Base-by-base conservation (phyloP, 2,329 filamentous ascomycete species). In the Trichoderma polysporum region DNA sequence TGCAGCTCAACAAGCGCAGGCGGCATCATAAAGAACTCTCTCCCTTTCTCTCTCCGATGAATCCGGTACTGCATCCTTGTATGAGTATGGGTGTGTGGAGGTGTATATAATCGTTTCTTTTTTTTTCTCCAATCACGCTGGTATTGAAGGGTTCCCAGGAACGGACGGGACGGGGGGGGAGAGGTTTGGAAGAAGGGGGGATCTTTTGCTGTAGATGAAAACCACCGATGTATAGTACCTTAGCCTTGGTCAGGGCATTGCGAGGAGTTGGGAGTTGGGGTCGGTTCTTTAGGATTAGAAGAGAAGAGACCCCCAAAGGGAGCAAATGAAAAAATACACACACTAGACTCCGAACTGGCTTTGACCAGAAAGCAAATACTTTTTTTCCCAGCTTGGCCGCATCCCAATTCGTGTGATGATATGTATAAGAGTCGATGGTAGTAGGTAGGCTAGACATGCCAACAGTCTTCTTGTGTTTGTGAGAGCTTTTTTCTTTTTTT, bases 251-350 rank as follows among this genome's bases (percentile, higher is more conserved):
- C 65, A 60, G 68, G 70, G 73, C 74, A 76, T 77, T 78, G 77
- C 77, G 73, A 66, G 77, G 77, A 79, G 77, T 79, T 76, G 72
- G 41, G 74, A 75, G 74, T 74, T 76, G 70, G 69, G 66, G 70
- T 66, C 69, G 59, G 70, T 66, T 70, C 61, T 70, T 71, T 63
- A 70, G 71, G 70, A 68, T 72, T 72, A 72, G 72, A 72, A 71
- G 70, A 62, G 69, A 63, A 69, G 66, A 72, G 72, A 69, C 71
- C 68, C 61, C 60, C 19, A 49, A 45, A 12, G 68, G 71, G 68
- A 69, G 47, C 39, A 66, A 64, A 61, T 27, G 29, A 69, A 70
- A 68, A 66, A 68, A 59, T 9, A 56, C 22, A 45, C 19, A 56
- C 19, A 49, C 56, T 27, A 41, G 33, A 35, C 52, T 33, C 33